Evolutionary conservation across 1,139 yeast genomes (phyloP), one percentile per base, ranked within the genome.

Genomic region (Blastobotrys malaysiensis): DNA sequence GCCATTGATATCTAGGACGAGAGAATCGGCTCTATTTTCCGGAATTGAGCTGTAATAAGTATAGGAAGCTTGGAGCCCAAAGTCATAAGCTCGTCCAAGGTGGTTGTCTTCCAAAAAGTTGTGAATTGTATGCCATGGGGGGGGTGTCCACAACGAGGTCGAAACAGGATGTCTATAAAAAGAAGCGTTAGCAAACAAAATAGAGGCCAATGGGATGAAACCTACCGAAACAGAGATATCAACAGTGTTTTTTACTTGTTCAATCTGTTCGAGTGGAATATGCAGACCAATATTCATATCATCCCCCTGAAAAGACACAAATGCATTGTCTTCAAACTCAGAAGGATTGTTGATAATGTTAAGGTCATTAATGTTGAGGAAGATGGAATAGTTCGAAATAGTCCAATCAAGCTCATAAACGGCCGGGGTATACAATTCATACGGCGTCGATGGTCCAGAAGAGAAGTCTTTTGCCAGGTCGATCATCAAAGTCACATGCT

Each of bases 331-430:
- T 52, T 79, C 81, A 63, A 86, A 83, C 66, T 90, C 97, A 47
- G 90, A 73, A 0, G 98, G 96, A 62, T 89, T 88, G 67, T 89
- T 86, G 63, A 93, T 85, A 63, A 93, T 88, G 65, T 93, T 93
- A 45, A 82, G 80, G 64, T 89, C 96, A 66, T 93, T 93, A 24
- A 89, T 86, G 66, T 90, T 91, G 56, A 91, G 70, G 65, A 74
- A 86, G 9, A 91, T 69, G 46, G 81, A 78, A 63, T 85, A 86
- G 43, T 81, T 77, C 14, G 80, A 61, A 39, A 79, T 64, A 4
- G 75, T 71, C 95, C 96, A 87, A 43, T 77, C 73, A 27, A 89
- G 61, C 1, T 70, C 66, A 65, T 89, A 89, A 3, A 75, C 70
- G 57, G 83, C 83, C 0, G 96, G 95, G 26, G 93, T 76, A 66